Conservation (phyloP, 176 grass and related monocot genomes). For the Eremochloa ophiuroides region DNA sequence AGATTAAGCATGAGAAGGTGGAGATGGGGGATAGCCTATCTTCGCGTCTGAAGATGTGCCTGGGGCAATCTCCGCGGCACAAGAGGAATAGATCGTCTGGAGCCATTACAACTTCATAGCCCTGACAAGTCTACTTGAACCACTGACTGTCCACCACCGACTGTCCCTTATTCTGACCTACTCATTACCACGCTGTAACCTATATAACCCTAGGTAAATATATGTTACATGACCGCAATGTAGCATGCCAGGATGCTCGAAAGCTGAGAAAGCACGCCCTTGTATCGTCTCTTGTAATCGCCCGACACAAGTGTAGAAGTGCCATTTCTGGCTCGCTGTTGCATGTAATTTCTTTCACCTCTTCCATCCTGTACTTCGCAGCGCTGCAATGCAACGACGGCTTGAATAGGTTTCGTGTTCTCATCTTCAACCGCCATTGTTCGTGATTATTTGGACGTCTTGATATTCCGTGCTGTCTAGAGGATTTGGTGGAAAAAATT, state of each 20-base stretch:
- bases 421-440: not conserved
- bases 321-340: not conserved
- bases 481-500: not conserved
- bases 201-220: slow-evolving; percentile 37
- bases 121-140: slow-evolving; percentile 9
- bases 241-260: not conserved
- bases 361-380: not conserved
- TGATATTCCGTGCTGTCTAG: not conserved
- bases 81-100: slow-evolving; percentile 50
- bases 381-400: not conserved
- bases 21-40: slow-evolving; percentile 47
- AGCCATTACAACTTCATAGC: not conserved
- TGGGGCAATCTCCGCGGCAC: slow-evolving; percentile 56
- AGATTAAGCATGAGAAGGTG: slow-evolving; percentile 39
- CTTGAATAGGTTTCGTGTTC: not conserved
- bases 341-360: not conserved
- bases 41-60: slow-evolving; percentile 60
- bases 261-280: not conserved
- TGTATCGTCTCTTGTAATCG: slow-evolving; percentile 20
- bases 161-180: slow-evolving; percentile 12
- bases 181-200: not conserved
- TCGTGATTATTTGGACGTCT: not conserved
- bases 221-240: slow-evolving; percentile 14
- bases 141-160: slow-evolving; percentile 5
- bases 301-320: slow-evolving; percentile 8